These are phyloP conservation scores for Aspergillus aculeatinus DNA, from an alignment of 2,329 filamentous ascomycete species.

Conservation along the genomic window DNA sequence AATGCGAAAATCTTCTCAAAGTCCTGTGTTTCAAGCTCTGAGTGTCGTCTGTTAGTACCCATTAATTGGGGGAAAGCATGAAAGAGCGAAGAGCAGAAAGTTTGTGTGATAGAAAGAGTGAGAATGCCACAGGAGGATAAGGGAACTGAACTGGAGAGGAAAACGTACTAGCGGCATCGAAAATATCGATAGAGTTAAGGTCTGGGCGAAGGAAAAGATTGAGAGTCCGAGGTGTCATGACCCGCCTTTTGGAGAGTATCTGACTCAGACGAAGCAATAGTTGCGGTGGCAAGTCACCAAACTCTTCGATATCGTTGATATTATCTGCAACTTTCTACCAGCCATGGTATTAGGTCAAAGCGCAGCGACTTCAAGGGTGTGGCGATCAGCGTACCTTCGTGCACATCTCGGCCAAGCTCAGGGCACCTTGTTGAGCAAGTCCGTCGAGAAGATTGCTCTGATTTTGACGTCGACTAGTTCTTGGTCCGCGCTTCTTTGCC, in stretches of 20 bases:
- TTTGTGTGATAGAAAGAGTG: not conserved
- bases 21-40: constrained; percentile 71
- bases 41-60: not conserved
- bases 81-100: not conserved
- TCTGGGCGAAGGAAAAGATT: constrained; percentile 53
- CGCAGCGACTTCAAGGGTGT: not conserved
- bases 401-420: constrained; percentile 55
- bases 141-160: not conserved
- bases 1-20: constrained; percentile 77
- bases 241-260: constrained; percentile 63
- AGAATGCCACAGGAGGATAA: not conserved
- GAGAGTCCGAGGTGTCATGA: constrained; percentile 51
- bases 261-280: constrained; percentile 60
- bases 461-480: constrained; percentile 67
- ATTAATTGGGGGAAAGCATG: not conserved
- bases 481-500: constrained; percentile 55
- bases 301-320: constrained; percentile 63
- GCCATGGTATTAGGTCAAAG: not conserved
- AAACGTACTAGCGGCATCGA: constrained; percentile 58
- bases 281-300: constrained; percentile 60
- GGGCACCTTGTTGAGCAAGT: constrained; percentile 44
- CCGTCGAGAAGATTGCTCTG: constrained; percentile 87
- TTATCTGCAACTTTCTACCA: constrained; percentile 59
- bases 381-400: constrained; percentile 47
- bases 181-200: constrained; percentile 57